A percentile compares a stretch with the other conserved stretches of the same genome.
phyloP scores from a whole-genome alignment of 2,329 filamentous ascomycete genomes.

The Cytospora leucostoma region DNA sequence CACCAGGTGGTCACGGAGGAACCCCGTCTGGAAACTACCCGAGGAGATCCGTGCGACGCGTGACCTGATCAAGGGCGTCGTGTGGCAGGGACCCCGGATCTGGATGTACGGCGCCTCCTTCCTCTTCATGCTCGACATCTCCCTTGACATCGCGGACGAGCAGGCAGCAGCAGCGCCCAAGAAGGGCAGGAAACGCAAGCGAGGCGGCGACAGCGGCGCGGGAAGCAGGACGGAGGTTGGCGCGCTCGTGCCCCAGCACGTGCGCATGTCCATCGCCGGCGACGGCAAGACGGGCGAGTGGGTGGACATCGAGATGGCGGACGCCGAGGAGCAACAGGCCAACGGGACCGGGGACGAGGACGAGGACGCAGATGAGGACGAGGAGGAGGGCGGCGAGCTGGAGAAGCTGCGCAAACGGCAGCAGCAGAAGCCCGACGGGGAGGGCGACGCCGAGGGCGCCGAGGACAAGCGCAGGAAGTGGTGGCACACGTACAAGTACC shows the following conservation, averaged over 20 bases:
- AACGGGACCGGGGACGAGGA: constrained; percentile 41
- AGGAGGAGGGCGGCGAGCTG: constrained; percentile 36
- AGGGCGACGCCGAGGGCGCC: constrained; percentile 32
- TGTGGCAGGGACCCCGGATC: constrained; percentile 78
- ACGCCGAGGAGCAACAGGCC: constrained; percentile 35
- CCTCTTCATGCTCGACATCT: constrained; percentile 89
- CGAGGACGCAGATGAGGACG: constrained; percentile 44
- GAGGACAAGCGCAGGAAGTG: constrained; percentile 40
- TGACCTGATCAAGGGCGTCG: constrained; percentile 77
- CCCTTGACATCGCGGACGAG: constrained; percentile 61
- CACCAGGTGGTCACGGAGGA: constrained; percentile 82
- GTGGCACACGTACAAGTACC: constrained; percentile 92
- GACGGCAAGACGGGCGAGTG: constrained; percentile 43
- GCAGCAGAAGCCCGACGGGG: constrained; percentile 39
- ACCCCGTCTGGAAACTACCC: constrained; percentile 75
- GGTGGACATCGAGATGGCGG: constrained; percentile 39
- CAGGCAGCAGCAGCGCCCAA: constrained; percentile 37
- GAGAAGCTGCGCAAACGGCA: constrained; percentile 40
- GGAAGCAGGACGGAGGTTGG: constrained; percentile 54
- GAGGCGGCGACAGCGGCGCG: constrained; percentile 52
- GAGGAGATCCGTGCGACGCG: constrained; percentile 71
- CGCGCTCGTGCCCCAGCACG: constrained; percentile 46
- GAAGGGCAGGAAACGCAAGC: constrained; percentile 56
- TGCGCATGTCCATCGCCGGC: constrained; percentile 40
- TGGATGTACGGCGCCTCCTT: constrained; percentile 89